Base-by-base conservation (phyloP, 129 eudicot genomes). In the Ambrosia trifida region DNA sequence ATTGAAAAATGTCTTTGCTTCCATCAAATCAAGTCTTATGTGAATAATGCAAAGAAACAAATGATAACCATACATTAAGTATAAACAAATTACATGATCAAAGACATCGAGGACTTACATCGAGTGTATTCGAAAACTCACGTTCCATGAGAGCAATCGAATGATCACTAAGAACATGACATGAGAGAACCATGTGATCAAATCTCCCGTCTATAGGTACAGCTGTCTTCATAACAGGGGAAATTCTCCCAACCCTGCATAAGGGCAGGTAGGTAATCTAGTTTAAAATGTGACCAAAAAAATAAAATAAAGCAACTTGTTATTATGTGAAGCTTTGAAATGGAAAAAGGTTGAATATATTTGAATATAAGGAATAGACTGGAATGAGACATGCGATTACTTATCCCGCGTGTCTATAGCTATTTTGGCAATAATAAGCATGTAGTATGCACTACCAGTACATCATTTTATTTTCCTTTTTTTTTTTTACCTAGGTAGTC, bases 151-250 rank as follows among this genome's bases (percentile, higher is more conserved):
- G 83, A 70, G 90, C 82, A 70, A 95, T 95, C 13, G 88, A 84
- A 77, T 95, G 99, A 76, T 95, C 99, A 2, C 83, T 79, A 19
- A 88, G 80, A 68, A 85, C 66, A 78, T 95, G 85, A 73, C 95
- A 95, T 0, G 99, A 95, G 30, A 95, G 83, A 69, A 91, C 95
- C 72, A 90, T 83, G 83, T 95, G 97, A 85, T 95, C 99, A 69
- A 95, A 95, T 74, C 99, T 86, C 13, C 99, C 97, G 43, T 90
- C 97, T 31, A 95, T 97, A 13, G 99, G 99, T 17, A 95, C 96
- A 9, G 97, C 96, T 46, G 99, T 95, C 82, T 84, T 86, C 66
- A 95, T 97, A 64, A 83, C 77, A 2, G 99, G 99, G 20, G 83
- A 70, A 33, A 86, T 77, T 71, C 79, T 84, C 58, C 89, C 86